These are phyloP conservation scores for Colletotrichum sp. DNA, from an alignment of 2,329 filamentous ascomycete genomes.

Conservation along the genomic window DNA sequence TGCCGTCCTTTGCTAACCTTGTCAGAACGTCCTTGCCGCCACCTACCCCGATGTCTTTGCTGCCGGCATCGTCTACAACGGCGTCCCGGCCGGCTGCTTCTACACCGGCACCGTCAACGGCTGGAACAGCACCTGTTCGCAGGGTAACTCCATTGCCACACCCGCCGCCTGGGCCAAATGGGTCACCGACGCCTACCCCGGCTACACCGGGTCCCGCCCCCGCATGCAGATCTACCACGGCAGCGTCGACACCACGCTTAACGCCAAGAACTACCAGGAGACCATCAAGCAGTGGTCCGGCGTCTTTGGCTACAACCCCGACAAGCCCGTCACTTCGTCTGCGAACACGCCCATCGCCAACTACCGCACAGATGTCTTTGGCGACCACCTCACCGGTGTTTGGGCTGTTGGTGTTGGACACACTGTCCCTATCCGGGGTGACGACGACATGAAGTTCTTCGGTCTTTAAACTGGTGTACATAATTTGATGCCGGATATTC, in stretches of 20 bases:
- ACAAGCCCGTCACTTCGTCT: constrained; percentile 31
- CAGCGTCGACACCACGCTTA: constrained; percentile 51
- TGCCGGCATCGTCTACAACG: constrained; percentile 55
- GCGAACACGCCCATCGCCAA: constrained; percentile 39
- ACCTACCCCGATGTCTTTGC: constrained; percentile 61
- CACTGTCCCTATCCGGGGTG: constrained; percentile 16
- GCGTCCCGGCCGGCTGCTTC: constrained; percentile 63
- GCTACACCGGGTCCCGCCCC: constrained; percentile 52
- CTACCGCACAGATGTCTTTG: constrained; percentile 44
- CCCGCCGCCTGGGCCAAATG: constrained; percentile 45
- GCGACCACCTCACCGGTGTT: constrained; percentile 31
- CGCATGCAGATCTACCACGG: constrained; percentile 67
- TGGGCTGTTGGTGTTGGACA: constrained; percentile 31
- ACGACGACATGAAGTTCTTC: constrained; percentile 20
- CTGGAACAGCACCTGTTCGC: constrained; percentile 61
- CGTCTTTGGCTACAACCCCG: constrained; percentile 45
- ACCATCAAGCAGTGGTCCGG: constrained; percentile 62
- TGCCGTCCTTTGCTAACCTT: neutral
- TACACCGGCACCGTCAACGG: constrained; percentile 42
- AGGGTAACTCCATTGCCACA: constrained; percentile 49
- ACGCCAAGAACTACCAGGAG: constrained; percentile 61
- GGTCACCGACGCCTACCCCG: constrained; percentile 53
- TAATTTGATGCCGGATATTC: neutral
- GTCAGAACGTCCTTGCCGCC: constrained; percentile 50
- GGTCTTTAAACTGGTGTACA: neutral